Conservation (phyloP, 352 stramenopile genomes). For the Globisporangium nodosum region DNA sequence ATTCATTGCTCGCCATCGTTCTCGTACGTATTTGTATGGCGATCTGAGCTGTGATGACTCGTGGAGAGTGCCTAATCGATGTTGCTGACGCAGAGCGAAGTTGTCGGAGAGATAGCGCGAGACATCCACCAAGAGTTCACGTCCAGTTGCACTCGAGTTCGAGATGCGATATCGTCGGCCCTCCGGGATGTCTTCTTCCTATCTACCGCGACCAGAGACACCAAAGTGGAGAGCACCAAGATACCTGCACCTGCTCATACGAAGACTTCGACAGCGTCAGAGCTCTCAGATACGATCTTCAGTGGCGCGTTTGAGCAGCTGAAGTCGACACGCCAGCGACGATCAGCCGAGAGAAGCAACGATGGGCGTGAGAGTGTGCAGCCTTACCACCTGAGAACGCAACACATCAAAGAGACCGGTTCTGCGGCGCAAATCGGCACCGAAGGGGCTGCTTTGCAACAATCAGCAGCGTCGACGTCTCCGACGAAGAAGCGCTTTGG, state of each 20-base stretch:
- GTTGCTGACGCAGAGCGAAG: conserved; percentile 11
- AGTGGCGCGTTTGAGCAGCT: conserved; percentile 3
- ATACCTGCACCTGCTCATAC: not conserved
- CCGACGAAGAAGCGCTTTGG: conserved; percentile 12
- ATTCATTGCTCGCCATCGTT: conserved; percentile 16
- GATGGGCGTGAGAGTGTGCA: not conserved
- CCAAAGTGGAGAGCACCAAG: not conserved
- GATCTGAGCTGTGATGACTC: not conserved
- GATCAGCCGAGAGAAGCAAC: not conserved
- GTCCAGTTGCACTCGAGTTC: conserved; percentile 19
- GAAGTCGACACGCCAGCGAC: not conserved
- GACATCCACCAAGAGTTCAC: conserved; percentile 36
- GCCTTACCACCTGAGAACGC: not conserved
- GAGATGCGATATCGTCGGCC: conserved; percentile 7
- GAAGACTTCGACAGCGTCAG: not conserved
- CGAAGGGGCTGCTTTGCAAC: not conserved
- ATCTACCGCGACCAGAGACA: too few relatives aligned
- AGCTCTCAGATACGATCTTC: conserved; percentile 2
- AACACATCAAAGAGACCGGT: not conserved
- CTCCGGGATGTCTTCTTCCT: conserved; percentile 22
- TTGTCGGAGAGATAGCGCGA: conserved; percentile 22
- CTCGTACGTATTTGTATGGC: conserved; percentile 9
- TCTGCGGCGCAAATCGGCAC: not conserved
- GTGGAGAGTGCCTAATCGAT: not conserved
- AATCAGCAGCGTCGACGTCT: not conserved